These are phyloP conservation scores for Yamadazyma sp. DNA, from an alignment of 805 yeast species.

Conservation along the genomic window DNA sequence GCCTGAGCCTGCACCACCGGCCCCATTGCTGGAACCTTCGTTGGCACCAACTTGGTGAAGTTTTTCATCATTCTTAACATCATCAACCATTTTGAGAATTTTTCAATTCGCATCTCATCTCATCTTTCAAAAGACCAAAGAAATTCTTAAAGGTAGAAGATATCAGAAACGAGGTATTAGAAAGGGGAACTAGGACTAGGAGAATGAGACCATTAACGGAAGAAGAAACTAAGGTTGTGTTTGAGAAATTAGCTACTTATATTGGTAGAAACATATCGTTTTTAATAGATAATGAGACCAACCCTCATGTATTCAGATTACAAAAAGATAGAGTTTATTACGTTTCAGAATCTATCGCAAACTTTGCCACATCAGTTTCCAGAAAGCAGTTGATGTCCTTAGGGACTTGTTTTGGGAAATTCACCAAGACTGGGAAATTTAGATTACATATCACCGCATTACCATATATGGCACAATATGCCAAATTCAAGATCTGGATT, in stretches of 20 bases:
- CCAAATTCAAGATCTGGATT: conserved; percentile 94
- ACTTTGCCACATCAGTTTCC: conserved; percentile 85
- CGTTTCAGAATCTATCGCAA: conserved; percentile 77
- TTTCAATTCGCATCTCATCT: conserved; percentile 8
- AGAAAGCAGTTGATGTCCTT: conserved; percentile 88
- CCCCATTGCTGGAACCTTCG: neutral
- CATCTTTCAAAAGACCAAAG: too few species aligned
- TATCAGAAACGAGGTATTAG: too few species aligned
- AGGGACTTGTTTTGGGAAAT: conserved; percentile 93
- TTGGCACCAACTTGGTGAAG: conserved; percentile 4
- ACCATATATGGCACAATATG: conserved; percentile 77
- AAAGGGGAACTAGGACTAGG: too few species aligned
- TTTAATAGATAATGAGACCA: conserved; percentile 78
- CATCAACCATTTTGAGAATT: conserved; percentile 3
- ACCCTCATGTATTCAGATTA: conserved; percentile 90
- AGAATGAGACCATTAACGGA: conserved; percentile 92
- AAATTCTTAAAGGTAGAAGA: too few species aligned
- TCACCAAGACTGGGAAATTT: conserved; percentile 96
- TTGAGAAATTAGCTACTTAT: conserved; percentile 93
- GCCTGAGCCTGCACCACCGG: conserved; percentile 15
- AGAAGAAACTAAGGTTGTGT: conserved; percentile 93
- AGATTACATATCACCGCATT: conserved; percentile 92
- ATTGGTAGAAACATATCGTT: conserved; percentile 94
- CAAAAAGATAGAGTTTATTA: conserved; percentile 97
- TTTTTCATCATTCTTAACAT: conserved; percentile 1